These are phyloP conservation scores for Epichloe gansuensis DNA, from an alignment of 2,329 filamentous ascomycete genomes.

Conservation along the genomic window DNA sequence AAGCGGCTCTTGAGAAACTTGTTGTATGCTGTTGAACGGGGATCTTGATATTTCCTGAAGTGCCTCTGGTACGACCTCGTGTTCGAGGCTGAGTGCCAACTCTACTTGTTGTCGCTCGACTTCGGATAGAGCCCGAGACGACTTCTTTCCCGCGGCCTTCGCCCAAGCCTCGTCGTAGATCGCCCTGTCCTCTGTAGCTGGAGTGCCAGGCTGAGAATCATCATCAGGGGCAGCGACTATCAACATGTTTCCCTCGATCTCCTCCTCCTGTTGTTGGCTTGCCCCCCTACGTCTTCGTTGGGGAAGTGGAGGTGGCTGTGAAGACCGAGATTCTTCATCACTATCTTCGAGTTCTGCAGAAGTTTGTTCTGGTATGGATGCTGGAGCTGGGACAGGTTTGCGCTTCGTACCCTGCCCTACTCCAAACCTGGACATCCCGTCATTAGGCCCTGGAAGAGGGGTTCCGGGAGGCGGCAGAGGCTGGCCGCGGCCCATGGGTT, in stretches of 20 bases:
- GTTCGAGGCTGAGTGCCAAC: background rate
- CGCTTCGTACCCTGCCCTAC: slow-evolving; percentile 47
- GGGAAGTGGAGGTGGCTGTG: slow-evolving; percentile 33
- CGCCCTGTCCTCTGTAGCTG: slow-evolving; percentile 24
- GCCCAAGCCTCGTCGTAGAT: slow-evolving; percentile 10
- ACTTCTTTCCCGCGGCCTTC: background rate
- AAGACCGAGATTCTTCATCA: slow-evolving; percentile 13
- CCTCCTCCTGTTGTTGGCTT: slow-evolving; percentile 21
- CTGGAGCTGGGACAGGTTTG: slow-evolving; percentile 47
- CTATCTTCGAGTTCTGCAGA: slow-evolving; percentile 13
- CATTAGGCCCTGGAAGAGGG: slow-evolving; percentile 56
- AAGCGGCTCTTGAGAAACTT: background rate
- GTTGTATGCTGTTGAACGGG: background rate
- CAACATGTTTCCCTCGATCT: slow-evolving; percentile 39
- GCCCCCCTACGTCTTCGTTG: slow-evolving; percentile 27
- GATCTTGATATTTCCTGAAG: background rate
- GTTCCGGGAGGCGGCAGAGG: slow-evolving; percentile 71
- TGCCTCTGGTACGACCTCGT: background rate
- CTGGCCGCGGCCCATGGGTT: slow-evolving; percentile 72
- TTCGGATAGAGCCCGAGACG: slow-evolving; percentile 6
- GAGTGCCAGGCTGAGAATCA: slow-evolving; percentile 47
- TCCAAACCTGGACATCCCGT: slow-evolving; percentile 44
- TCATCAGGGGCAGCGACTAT: slow-evolving; percentile 50
- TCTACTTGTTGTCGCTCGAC: background rate
- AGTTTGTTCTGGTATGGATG: slow-evolving; percentile 17